Percentiles rank a stretch among this genome's conserved stretches.
phyloP scores from a whole-genome alignment of 2,329 filamentous ascomycete genomes.

The Fusarium kyushuense region DNA sequence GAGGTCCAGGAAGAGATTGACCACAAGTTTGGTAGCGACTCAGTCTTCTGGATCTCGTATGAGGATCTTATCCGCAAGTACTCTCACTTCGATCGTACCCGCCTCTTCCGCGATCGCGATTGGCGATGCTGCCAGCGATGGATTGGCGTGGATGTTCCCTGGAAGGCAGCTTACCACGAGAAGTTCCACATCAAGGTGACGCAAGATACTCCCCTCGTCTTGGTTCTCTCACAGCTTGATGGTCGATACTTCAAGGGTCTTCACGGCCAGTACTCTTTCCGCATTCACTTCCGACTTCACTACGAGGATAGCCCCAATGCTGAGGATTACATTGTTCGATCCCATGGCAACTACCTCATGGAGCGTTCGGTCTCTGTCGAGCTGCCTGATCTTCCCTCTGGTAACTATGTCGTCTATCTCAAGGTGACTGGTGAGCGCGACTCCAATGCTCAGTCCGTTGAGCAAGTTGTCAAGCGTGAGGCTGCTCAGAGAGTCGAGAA shows the following conservation, averaged over 20 bases:
- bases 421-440: conserved; percentile 65
- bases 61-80: conserved; percentile 73
- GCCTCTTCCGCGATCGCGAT: conserved; percentile 68
- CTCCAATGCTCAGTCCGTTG: conserved; percentile 58
- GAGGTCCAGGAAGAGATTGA: conserved; percentile 68
- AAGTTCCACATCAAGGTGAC: conserved; percentile 70
- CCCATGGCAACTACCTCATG: conserved; percentile 70
- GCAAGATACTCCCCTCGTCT: conserved; percentile 67
- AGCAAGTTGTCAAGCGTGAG: conserved; percentile 68
- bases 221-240: conserved; percentile 73
- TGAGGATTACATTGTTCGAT: conserved; percentile 71
- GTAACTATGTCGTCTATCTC: conserved; percentile 68
- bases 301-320: conserved; percentile 60
- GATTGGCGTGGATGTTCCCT: conserved; percentile 72
- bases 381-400: conserved; percentile 65
- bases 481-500: conserved; percentile 62
- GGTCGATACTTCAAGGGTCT: conserved; percentile 72
- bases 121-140: conserved; percentile 71
- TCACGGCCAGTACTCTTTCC: conserved; percentile 67
- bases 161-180: conserved; percentile 71
- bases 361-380: conserved; percentile 69
- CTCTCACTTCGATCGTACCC: conserved; percentile 70
- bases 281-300: conserved; percentile 65
- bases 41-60: conserved; percentile 74
- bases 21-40: conserved; percentile 71